A percentile compares a stretch with the other conserved stretches of the same genome.
Conservation (phyloP, 148 eudicot genomes). For the Diospyros kaki region DNA sequence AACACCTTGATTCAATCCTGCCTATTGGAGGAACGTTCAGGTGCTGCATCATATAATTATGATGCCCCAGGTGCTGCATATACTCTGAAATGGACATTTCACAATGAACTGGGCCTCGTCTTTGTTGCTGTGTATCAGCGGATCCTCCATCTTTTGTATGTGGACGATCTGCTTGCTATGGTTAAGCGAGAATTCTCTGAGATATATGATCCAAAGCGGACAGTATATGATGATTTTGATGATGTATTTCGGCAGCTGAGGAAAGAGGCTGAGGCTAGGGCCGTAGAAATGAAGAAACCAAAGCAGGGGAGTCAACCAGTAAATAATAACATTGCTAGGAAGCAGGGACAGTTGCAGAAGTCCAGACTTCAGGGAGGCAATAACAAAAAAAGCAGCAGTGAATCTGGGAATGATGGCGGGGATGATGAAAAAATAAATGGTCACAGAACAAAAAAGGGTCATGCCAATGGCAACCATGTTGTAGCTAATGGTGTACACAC, state of each 20-base stretch:
- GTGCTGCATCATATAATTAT: constrained; percentile 73
- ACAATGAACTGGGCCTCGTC: constrained; percentile 90
- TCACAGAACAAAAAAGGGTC: constrained; percentile 43
- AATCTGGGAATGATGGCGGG: constrained; percentile 43
- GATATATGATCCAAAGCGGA: constrained; percentile 73
- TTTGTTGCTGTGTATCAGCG: constrained; percentile 95
- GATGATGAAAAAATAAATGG: constrained; percentile 43
- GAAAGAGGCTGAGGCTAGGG: constrained; percentile 89
- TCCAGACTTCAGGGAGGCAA: constrained; percentile 50
- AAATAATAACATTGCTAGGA: constrained; percentile 37
- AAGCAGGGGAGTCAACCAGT: constrained; percentile 52
- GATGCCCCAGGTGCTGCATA: constrained; percentile 81
- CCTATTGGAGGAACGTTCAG: constrained; percentile 91
- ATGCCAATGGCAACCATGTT: constrained; percentile 37
- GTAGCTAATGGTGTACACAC: constrained; percentile 22
- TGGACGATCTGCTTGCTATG: constrained; percentile 88
- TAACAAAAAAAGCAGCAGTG: constrained; percentile 60
- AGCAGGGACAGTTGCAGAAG: constrained; percentile 60
- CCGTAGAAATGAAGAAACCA: constrained; percentile 81
- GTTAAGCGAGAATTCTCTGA: constrained; percentile 80
- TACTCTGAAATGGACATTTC: constrained; percentile 94
- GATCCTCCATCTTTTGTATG: constrained; percentile 80
- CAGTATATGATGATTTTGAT: constrained; percentile 68
- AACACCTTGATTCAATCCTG: constrained; percentile 90
- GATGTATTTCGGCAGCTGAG: constrained; percentile 80